phyloP scores from a whole-genome alignment of 257 asterid species.

The Scutellaria baicalensis region DNA sequence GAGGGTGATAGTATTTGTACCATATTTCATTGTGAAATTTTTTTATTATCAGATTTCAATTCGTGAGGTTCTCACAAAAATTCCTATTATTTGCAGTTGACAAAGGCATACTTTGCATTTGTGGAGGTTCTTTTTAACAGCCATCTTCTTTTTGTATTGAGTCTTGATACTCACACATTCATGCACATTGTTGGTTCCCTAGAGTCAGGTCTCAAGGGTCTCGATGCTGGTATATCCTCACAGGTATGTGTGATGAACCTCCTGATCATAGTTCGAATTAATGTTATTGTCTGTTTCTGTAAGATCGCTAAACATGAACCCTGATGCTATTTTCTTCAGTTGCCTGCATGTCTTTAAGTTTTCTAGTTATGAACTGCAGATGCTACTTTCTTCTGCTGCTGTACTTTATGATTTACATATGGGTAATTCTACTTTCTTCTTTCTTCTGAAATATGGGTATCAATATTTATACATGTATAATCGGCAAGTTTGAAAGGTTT shows the following conservation, averaged over 20 bases:
- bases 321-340: slow-evolving; percentile 8
- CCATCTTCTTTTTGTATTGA: slow-evolving; percentile 65
- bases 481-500: not conserved
- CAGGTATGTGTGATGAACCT: slow-evolving; percentile 50
- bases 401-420: too few relatives aligned
- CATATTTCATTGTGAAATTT: not conserved
- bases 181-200: slow-evolving; percentile 88
- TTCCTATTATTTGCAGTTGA: slow-evolving; percentile 51
- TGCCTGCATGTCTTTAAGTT: not conserved
- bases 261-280: not conserved
- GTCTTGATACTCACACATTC: slow-evolving; percentile 75
- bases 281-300: not conserved
- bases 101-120: slow-evolving; percentile 85
- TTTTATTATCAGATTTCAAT: not conserved
- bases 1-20: not conserved
- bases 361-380: not conserved
- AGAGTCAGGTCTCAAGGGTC: slow-evolving; percentile 92
- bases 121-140: slow-evolving; percentile 85
- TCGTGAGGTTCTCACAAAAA: slow-evolving; percentile 12
- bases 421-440: too few relatives aligned
- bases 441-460: too few relatives aligned
- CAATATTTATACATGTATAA: not conserved
- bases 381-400: not conserved
- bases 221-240: slow-evolving; percentile 76
- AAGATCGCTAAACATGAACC: not conserved